Percentiles rank a stretch among this genome's conserved stretches.
Conservation (phyloP, 2,329 filamentous ascomycete species). For the Pseudogymnoascus destructans region DNA sequence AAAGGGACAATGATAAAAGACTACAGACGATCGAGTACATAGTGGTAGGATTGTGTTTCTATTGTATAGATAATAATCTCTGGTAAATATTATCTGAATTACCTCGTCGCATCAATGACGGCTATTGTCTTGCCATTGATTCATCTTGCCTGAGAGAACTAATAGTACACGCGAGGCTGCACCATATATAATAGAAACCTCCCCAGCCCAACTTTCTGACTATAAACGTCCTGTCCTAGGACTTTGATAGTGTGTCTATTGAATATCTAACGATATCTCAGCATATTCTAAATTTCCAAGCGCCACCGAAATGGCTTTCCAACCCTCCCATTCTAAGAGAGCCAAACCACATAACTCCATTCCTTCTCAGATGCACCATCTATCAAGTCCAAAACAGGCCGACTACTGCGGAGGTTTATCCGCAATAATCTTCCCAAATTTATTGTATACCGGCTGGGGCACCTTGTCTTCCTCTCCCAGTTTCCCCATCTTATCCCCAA, state of each 20-base stretch:
- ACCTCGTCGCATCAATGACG: neutral
- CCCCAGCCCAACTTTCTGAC: neutral
- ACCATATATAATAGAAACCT: neutral
- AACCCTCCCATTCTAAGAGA: neutral
- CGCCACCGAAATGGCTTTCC: neutral
- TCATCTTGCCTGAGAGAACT: neutral
- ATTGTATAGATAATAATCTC: neutral
- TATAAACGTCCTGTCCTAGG: neutral
- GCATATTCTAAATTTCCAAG: neutral
- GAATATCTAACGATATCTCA: neutral
- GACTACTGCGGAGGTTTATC: slow-evolving; percentile 15
- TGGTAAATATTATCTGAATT: neutral
- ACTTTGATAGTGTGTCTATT: neutral
- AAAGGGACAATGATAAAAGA: neutral
- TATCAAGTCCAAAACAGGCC: neutral
- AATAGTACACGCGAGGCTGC: neutral
- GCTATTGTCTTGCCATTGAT: neutral
- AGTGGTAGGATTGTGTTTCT: neutral
- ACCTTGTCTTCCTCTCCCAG: slow-evolving; percentile 27
- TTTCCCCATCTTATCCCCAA: slow-evolving; percentile 33
- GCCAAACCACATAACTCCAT: neutral
- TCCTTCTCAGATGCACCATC: neutral
- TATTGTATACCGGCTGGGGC: slow-evolving; percentile 28
- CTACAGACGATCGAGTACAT: neutral
- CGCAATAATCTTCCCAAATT: slow-evolving; percentile 28